These are phyloP conservation scores for Penicillium macrosclerotiorum DNA, from an alignment of 495 filamentous ascomycete genomes.

Conservation along the genomic window DNA sequence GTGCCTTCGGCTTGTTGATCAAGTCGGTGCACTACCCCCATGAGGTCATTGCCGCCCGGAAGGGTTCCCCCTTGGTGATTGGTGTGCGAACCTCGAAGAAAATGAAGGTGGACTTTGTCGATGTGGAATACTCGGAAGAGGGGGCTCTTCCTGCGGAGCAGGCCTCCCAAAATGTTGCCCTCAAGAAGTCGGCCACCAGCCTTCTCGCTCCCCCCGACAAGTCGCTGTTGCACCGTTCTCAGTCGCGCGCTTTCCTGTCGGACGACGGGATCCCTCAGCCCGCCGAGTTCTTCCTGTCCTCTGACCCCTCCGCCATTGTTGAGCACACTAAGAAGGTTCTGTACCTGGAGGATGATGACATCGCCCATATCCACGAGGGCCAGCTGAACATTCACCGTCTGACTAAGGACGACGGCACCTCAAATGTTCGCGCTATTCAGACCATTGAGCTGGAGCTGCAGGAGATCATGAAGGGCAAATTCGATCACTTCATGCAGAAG, in stretches of 20 bases:
- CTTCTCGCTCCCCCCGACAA: conserved; percentile 91
- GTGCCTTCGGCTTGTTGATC: conserved; percentile 91
- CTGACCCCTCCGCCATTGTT: conserved; percentile 95
- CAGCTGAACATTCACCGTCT: conserved; percentile 98
- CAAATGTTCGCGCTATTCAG: conserved; percentile 95
- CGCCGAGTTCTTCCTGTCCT: conserved; percentile 98
- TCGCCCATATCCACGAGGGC: conserved; percentile 98
- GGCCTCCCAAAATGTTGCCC: conserved; percentile 91
- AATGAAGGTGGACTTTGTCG: conserved; percentile 99
- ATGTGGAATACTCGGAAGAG: conserved; percentile 93
- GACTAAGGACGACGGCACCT: conserved; percentile 92
- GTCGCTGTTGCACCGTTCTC: conserved; percentile 93
- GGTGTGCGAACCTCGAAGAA: conserved; percentile 93
- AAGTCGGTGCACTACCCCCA: conserved; percentile 99
- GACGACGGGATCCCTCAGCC: conserved; percentile 96
- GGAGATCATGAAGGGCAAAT: conserved; percentile 99
- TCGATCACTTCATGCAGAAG: conserved; percentile 99
- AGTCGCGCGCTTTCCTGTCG: conserved; percentile 97
- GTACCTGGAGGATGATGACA: conserved; percentile 98
- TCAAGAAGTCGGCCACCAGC: conserved; percentile 84
- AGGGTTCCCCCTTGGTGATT: conserved; percentile 94
- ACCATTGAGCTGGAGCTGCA: conserved; percentile 97
- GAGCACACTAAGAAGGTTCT: conserved; percentile 99
- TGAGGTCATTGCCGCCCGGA: conserved; percentile 95
- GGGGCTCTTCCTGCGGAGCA: conserved; percentile 85